A percentile compares a stretch with the other conserved stretches of the same genome.
Conservation (phyloP, 257 asterid genomes). For the Solanum ahanhuiri region DNA sequence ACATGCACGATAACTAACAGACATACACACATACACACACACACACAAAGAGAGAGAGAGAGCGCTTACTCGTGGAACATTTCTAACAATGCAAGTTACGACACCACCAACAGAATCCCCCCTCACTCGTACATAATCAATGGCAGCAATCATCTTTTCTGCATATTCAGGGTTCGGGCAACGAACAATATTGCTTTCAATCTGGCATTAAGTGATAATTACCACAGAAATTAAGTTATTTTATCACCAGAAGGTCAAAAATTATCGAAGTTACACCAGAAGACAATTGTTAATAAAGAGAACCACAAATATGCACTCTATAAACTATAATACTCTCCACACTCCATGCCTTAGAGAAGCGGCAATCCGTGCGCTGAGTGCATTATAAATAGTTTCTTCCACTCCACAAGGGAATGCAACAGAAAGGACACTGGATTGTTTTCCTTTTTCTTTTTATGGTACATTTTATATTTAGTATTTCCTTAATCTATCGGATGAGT, state of each 20-base stretch:
- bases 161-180: conserved; percentile 95
- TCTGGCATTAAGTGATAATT: conserved; percentile 24
- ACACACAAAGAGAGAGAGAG: not conserved
- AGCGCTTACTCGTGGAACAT: conserved; percentile 64
- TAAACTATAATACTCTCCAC: not conserved
- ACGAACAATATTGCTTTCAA: conserved; percentile 82
- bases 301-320: not conserved
- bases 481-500: not conserved
- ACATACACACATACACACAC: not conserved
- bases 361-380: not conserved
- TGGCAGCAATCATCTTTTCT: conserved; percentile 95
- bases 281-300: not conserved
- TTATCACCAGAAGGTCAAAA: not conserved
- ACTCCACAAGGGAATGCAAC: not conserved
- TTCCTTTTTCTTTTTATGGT: not conserved
- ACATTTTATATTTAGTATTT: not conserved
- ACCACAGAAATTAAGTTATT: not conserved
- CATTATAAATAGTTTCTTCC: not conserved
- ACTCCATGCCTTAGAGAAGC: not conserved
- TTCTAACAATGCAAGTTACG: conserved; percentile 91
- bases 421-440: not conserved
- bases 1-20: not conserved
- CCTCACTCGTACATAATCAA: conserved; percentile 80
- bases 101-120: conserved; percentile 99
- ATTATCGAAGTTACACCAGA: not conserved